Conservation (phyloP, 768 basidiomycete species). For the Ramaria sp. region DNA sequence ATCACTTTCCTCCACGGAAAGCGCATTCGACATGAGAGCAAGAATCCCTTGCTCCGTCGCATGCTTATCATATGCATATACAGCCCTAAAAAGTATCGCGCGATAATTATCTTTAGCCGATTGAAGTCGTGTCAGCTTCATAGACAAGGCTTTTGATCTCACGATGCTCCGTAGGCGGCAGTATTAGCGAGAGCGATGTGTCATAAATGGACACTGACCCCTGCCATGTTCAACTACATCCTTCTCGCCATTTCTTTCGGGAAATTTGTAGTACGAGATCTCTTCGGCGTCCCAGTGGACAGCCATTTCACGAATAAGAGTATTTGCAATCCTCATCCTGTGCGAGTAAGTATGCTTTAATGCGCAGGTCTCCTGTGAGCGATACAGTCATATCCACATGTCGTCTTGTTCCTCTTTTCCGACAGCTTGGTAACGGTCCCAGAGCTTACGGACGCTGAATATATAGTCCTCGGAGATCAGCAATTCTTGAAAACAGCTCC, state of each 20-base stretch:
- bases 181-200: neutral
- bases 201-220: neutral
- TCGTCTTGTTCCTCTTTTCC: neutral
- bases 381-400: neutral
- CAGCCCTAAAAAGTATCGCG: neutral
- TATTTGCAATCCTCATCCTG: slow-evolving; percentile 4
- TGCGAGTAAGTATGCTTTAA: neutral
- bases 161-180: neutral
- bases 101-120: neutral
- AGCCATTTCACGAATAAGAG: neutral
- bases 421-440: neutral
- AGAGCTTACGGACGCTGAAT: neutral
- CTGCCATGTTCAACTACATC: neutral
- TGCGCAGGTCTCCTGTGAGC: neutral
- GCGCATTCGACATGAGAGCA: neutral
- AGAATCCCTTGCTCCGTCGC: neutral
- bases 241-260: neutral
- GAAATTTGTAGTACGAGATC: neutral
- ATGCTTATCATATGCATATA: neutral
- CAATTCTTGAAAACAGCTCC: neutral
- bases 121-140: neutral
- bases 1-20: neutral
- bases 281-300: neutral
- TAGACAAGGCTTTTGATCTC: slow-evolving; percentile 2
- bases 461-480: neutral